These are phyloP conservation scores for Calonectria henricotiae DNA, from an alignment of 2,329 filamentous ascomycete genomes.

Conservation along the genomic window DNA sequence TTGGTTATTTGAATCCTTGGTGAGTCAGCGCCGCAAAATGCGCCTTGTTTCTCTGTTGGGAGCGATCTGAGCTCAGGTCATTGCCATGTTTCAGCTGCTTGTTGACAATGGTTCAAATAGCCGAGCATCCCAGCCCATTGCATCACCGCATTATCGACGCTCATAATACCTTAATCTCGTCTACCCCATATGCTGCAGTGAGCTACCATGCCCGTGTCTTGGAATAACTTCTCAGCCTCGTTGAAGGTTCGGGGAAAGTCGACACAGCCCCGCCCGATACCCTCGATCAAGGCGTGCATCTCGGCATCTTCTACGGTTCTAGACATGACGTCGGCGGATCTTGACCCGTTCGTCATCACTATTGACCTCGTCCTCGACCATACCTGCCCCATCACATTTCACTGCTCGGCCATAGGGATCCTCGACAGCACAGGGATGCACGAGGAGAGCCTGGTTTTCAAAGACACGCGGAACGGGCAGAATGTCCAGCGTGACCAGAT, in stretches of 20 bases:
- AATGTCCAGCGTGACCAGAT: neutral
- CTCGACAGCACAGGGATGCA: conserved; percentile 17
- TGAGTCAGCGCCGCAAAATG: neutral
- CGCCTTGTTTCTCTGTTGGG: neutral
- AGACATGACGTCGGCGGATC: neutral
- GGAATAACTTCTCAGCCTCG: neutral
- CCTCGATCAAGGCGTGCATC: conserved; percentile 5
- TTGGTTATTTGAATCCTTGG: conserved; percentile 1
- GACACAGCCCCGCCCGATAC: neutral
- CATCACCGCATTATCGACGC: neutral
- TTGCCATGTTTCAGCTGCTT: neutral
- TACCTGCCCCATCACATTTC: conserved; percentile 9
- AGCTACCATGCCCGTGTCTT: neutral
- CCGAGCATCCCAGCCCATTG: neutral
- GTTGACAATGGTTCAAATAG: conserved; percentile 11
- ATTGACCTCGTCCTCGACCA: conserved; percentile 13
- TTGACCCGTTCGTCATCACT: neutral
- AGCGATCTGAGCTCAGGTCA: conserved; percentile 6
- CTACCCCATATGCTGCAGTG: too few relatives aligned
- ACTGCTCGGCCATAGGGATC: conserved; percentile 9
- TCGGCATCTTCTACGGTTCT: neutral
- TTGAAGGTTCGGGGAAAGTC: neutral
- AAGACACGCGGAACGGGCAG: neutral
- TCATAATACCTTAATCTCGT: neutral
- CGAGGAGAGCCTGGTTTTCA: conserved; percentile 7